Percentiles rank a stretch among this genome's conserved stretches.
These are phyloP conservation scores for Fusarium humuli DNA, from an alignment of 2,329 filamentous ascomycete species.

Conservation along the genomic window DNA sequence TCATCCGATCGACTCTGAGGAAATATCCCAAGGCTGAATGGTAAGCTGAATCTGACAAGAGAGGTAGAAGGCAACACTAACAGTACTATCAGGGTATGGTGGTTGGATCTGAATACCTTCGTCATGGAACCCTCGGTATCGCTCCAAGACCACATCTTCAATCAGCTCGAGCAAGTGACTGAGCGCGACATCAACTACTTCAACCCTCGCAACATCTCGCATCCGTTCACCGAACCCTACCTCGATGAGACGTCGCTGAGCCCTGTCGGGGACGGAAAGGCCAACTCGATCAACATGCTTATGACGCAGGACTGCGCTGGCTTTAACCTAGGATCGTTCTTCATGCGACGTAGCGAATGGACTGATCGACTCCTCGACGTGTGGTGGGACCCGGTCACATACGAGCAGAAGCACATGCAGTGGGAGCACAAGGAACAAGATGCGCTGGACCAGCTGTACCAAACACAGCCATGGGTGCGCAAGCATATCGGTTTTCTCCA, in stretches of 20 bases:
- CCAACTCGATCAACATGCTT: constrained; percentile 85
- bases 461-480: constrained; percentile 90
- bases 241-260: constrained; percentile 82
- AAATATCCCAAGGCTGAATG: constrained; percentile 98
- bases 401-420: constrained; percentile 98
- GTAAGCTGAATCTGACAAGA: constrained; percentile 64
- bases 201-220: constrained; percentile 93
- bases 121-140: constrained; percentile 97
- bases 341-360: constrained; percentile 86
- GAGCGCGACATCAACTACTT: constrained; percentile 97
- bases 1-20: constrained; percentile 85
- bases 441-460: constrained; percentile 91
- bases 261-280: constrained; percentile 78
- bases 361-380: constrained; percentile 91
- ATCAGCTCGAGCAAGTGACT: constrained; percentile 76
- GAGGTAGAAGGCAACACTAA: constrained; percentile 18
- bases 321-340: constrained; percentile 97
- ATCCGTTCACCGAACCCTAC: constrained; percentile 79
- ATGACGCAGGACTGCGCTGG: constrained; percentile 94
- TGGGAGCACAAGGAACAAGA: constrained; percentile 99
- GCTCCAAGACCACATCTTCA: constrained; percentile 90
- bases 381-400: constrained; percentile 98
- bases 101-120: constrained; percentile 96
- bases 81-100: constrained; percentile 91
- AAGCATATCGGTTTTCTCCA: constrained; percentile 89